Evolutionary conservation across 2,329 filamentous ascomycete species (phyloP).

Genomic region (Mycosphaerelloides madeirae): DNA sequence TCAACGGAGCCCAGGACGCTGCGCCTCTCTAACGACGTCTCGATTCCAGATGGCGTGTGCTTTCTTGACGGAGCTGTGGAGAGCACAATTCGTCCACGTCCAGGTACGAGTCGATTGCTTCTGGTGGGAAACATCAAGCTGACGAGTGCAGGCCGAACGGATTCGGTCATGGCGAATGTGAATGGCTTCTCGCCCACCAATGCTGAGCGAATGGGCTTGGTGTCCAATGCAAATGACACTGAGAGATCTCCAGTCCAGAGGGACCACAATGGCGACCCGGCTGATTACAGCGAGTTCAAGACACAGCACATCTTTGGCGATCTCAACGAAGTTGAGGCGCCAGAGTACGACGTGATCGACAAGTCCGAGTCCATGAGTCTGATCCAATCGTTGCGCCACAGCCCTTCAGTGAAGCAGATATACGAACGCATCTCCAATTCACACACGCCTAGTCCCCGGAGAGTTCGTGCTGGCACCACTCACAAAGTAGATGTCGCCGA

Average conservation of each 20-base stretch:
- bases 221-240: too few species aligned
- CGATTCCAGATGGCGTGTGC: background rate
- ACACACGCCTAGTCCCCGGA: constrained; percentile 11
- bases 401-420: constrained; percentile 4
- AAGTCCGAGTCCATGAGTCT: constrained; percentile 1
- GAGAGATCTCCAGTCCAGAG: too few species aligned
- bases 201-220: too few species aligned
- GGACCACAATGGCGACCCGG: background rate
- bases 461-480: constrained; percentile 4
- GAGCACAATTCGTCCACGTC: background rate
- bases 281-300: constrained; percentile 20
- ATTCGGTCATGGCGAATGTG: background rate
- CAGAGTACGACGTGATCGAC: background rate
- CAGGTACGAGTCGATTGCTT: background rate
- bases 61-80: background rate
- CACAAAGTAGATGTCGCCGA: constrained; percentile 11
- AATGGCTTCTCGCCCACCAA: too few species aligned
- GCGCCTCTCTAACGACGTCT: too few species aligned
- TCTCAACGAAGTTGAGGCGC: background rate
- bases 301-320: constrained; percentile 14
- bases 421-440: constrained; percentile 12
- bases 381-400: background rate
- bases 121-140: background rate
- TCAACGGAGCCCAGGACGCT: constrained; percentile 2
- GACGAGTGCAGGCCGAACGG: background rate